Conservation (phyloP, 2,329 filamentous ascomycete genomes). For the Aspergillus persii region DNA sequence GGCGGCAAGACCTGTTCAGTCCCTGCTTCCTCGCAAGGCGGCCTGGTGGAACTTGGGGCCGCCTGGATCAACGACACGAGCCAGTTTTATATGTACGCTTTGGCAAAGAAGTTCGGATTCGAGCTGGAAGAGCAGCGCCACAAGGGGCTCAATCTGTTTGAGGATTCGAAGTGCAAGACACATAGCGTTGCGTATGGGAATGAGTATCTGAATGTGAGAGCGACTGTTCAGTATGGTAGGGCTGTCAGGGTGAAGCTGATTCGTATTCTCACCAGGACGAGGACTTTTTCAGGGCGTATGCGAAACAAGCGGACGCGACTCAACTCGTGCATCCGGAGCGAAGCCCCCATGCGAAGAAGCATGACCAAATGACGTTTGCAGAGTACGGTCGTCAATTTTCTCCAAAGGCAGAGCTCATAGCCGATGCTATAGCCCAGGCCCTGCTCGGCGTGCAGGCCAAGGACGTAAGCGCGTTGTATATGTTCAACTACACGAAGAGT, state of each 20-base stretch:
- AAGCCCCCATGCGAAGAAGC: slow-evolving; percentile 5
- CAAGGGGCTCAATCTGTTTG: slow-evolving; percentile 28
- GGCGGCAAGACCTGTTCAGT: slow-evolving; percentile 40
- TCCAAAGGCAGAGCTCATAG: slow-evolving; percentile 22
- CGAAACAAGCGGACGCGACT: background rate
- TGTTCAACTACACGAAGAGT: slow-evolving; percentile 55
- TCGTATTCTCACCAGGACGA: background rate
- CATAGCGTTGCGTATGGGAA: background rate
- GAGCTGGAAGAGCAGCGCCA: slow-evolving; percentile 26
- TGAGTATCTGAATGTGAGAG: slow-evolving; percentile 2
- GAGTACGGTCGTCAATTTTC: slow-evolving; percentile 3
- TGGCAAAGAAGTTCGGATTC: slow-evolving; percentile 19
- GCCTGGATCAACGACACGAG: slow-evolving; percentile 37
- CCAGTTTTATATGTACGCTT: slow-evolving; percentile 16
- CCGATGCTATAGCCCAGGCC: slow-evolving; percentile 37
- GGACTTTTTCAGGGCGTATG: background rate
- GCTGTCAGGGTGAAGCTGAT: no score
- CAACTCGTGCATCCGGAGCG: slow-evolving; percentile 7
- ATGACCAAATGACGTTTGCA: slow-evolving; percentile 5
- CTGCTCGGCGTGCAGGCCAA: slow-evolving; percentile 51
- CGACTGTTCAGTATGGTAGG: no score
- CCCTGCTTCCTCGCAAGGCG: slow-evolving; percentile 11
- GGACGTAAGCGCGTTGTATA: slow-evolving; percentile 53
- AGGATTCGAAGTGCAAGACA: slow-evolving; percentile 11
- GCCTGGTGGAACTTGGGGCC: slow-evolving; percentile 30